Conservation (phyloP, 169 alveolate species). For the Eimeria sp. region DNA sequence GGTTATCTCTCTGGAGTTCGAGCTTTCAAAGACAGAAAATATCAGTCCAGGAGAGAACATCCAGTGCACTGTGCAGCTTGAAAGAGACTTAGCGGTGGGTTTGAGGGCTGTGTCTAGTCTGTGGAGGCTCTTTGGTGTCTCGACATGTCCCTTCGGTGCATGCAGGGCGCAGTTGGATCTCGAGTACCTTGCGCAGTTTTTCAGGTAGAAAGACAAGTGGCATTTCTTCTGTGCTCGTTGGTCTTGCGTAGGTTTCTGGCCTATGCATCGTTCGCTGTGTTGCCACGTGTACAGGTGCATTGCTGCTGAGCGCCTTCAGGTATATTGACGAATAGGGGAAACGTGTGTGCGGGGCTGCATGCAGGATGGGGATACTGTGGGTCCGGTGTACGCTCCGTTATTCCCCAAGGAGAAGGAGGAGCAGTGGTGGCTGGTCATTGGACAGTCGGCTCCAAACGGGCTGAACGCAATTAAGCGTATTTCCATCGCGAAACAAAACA, state of each 20-base stretch:
- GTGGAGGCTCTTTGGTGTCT: not conserved
- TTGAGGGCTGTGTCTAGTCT: not conserved
- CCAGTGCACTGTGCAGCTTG: slow-evolving; percentile 83
- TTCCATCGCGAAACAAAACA: slow-evolving; percentile 87
- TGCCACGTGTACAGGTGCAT: not conserved
- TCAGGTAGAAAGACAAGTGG: not conserved
- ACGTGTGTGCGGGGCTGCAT: slow-evolving; percentile 16
- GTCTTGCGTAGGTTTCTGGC: slow-evolving; percentile 29
- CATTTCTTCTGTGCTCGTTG: not conserved
- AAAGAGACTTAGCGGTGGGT: slow-evolving; percentile 84
- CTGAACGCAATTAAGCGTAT: slow-evolving; percentile 94
- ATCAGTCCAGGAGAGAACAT: slow-evolving; percentile 62
- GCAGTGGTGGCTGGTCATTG: slow-evolving; percentile 99
- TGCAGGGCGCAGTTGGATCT: not conserved
- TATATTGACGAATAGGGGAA: not conserved
- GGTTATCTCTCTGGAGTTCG: slow-evolving; percentile 87
- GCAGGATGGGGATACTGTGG: slow-evolving; percentile 90
- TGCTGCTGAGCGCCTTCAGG: not conserved
- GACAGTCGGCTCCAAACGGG: slow-evolving; percentile 94
- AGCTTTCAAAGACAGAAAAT: slow-evolving; percentile 74
- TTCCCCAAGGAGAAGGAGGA: slow-evolving; percentile 99
- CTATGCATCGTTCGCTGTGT: not conserved
- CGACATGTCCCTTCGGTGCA: not conserved
- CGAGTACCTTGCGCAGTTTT: not conserved
- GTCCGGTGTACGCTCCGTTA: slow-evolving; percentile 95